Base-by-base conservation (phyloP, 2,329 filamentous ascomycete species). In the Decorospora gaudefroyi region DNA sequence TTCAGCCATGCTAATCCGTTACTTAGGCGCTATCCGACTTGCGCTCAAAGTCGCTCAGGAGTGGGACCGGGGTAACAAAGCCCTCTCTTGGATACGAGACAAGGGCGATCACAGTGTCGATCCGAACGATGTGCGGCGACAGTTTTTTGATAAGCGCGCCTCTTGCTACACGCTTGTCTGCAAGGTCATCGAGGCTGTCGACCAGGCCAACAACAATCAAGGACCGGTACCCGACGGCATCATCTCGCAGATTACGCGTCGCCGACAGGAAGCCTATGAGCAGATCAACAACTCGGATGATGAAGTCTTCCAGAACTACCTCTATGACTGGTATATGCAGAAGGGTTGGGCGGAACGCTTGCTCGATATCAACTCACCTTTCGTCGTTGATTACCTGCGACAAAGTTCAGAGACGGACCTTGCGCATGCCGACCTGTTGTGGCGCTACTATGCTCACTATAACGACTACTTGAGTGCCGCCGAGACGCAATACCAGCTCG, bases 311-410 rank as follows among this genome's bases (percentile, higher is more conserved):
- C 87, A 97, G 68, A 95, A 89, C 49, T 90, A 89, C 61, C 78
- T 99, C n/a, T 99, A 96, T 67, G 91, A 96, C 62, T 99, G 93
- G 92, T 99, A 99, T 70, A 84, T 97, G 55, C 74, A 80, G 40
- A 85, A 91, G 67, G 86, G 87, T 12, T 91, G 88, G 84, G 87
- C 83, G 7, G 90, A 96, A 52, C 86, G 90, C 10, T 80, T 99
- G 18, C 81, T 99, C 22, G 84, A 86, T 23, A 90, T 93, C 37
- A 82, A 91, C 44, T 95, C 91, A 4, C 82, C 86, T 0, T 91
- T 90, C 61, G 90, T 97, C 17, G 81, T 95, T 28, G 87, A 85
- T 2, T 99, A 96, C 67, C 81, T 99, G 2, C 79, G 88, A 62
- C 84, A 87, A 39, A 85, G 90, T 46, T 88, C 90, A 1, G 75